These are phyloP conservation scores for Aspergillus novofumigatus DNA, from an alignment of 2,329 filamentous ascomycete species.

Conservation along the genomic window DNA sequence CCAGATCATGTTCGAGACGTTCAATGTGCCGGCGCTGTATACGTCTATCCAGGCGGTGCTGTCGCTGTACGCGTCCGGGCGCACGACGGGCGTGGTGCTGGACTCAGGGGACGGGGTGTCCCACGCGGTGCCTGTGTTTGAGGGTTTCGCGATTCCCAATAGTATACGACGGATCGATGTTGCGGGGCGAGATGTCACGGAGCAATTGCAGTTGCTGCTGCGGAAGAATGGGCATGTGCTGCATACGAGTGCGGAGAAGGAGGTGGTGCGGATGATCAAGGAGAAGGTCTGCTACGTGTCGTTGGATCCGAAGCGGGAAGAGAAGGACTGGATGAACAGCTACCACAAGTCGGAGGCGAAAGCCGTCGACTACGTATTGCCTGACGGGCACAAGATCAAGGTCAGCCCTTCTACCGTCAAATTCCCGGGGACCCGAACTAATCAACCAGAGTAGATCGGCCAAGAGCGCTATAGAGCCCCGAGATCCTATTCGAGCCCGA, in stretches of 20 bases:
- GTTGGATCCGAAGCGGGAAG: slow-evolving; percentile 83
- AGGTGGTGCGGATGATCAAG: slow-evolving; percentile 96
- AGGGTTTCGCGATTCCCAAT: slow-evolving; percentile 94
- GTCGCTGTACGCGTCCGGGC: slow-evolving; percentile 90
- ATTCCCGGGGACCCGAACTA: background rate
- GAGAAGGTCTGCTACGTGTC: slow-evolving; percentile 92
- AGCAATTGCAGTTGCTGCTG: slow-evolving; percentile 85
- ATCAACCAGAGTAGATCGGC: slow-evolving; percentile 61
- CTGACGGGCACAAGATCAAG: slow-evolving; percentile 91
- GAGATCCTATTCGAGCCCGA: slow-evolving; percentile 98
- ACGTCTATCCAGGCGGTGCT: slow-evolving; percentile 96
- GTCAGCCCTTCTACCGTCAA: slow-evolving; percentile 40
- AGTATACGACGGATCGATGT: slow-evolving; percentile 95
- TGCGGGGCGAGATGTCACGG: slow-evolving; percentile 90
- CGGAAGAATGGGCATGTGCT: slow-evolving; percentile 92
- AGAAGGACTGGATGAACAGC: slow-evolving; percentile 81
- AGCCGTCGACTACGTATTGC: slow-evolving; percentile 79
- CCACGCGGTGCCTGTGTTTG: slow-evolving; percentile 94
- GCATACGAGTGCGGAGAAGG: slow-evolving; percentile 97
- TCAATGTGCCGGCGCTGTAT: slow-evolving; percentile 95
- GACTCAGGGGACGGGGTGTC: slow-evolving; percentile 96
- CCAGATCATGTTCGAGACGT: slow-evolving; percentile 97
- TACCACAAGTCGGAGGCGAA: slow-evolving; percentile 74
- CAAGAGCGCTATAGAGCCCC: slow-evolving; percentile 88
- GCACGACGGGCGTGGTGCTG: slow-evolving; percentile 92